phyloP scores from a whole-genome alignment of 2,329 filamentous ascomycete genomes.

The Didymella keratinophila region DNA sequence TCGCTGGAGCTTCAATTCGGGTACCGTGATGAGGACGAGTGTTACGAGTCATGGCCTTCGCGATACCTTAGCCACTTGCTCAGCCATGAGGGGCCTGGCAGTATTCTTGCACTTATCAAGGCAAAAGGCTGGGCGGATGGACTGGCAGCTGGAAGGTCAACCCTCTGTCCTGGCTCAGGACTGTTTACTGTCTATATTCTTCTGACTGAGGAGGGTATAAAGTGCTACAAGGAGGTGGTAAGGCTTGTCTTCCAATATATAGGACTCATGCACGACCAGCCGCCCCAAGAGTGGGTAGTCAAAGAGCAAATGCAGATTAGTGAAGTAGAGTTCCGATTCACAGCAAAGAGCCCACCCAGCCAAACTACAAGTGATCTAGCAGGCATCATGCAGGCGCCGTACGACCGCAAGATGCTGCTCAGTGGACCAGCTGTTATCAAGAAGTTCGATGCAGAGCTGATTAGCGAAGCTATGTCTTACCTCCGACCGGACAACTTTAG shows the following conservation, averaged over 20 bases:
- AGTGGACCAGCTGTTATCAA: conserved; percentile 79
- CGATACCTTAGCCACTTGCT: conserved; percentile 89
- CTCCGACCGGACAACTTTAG: conserved; percentile 89
- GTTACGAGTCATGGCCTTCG: conserved; percentile 82
- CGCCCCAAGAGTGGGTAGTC: conserved; percentile 91
- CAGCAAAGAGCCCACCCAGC: conserved; percentile 88
- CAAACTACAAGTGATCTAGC: conserved; percentile 87
- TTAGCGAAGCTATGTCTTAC: conserved; percentile 75
- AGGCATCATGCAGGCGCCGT: conserved; percentile 83
- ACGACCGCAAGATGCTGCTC: conserved; percentile 86
- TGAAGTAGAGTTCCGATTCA: conserved; percentile 94
- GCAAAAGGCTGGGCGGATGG: conserved; percentile 88
- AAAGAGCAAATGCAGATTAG: conserved; percentile 89
- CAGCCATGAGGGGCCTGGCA: conserved; percentile 90
- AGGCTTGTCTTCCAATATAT: conserved; percentile 77
- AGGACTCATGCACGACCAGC: conserved; percentile 29
- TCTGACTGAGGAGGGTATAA: conserved; percentile 83
- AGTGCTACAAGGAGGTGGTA: conserved; percentile 80
- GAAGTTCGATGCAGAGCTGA: conserved; percentile 80
- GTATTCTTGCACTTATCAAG: conserved; percentile 89
- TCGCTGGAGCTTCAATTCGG: conserved; percentile 83
- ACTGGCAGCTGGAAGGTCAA: conserved; percentile 77
- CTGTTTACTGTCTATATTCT: conserved; percentile 82
- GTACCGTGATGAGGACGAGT: conserved; percentile 82
- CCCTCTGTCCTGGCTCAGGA: conserved; percentile 79